Conservation (phyloP, 2,329 filamentous ascomycete species). For the Xenoacremonium recifei region DNA sequence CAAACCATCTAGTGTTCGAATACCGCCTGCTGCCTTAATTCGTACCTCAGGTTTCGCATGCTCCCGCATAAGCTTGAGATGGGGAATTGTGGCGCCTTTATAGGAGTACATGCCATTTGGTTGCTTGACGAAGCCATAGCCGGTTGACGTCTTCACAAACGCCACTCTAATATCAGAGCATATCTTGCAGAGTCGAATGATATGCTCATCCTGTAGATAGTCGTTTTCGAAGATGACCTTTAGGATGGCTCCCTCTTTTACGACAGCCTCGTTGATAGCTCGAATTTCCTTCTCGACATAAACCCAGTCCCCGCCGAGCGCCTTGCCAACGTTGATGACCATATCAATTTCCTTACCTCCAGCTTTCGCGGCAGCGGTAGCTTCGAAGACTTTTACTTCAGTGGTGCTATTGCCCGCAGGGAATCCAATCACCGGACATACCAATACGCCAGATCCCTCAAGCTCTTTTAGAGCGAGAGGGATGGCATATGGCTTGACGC, state of each 20-base stretch:
- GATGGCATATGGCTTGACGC: slow-evolving; percentile 55
- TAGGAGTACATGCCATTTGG: slow-evolving; percentile 48
- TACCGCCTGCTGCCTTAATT: slow-evolving; percentile 56
- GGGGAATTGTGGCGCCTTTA: slow-evolving; percentile 46
- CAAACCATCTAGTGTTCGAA: slow-evolving; percentile 54
- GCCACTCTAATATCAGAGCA: slow-evolving; percentile 48
- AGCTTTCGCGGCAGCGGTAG: slow-evolving; percentile 41
- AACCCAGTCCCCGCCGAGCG: slow-evolving; percentile 51
- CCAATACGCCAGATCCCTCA: slow-evolving; percentile 43
- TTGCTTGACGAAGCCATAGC: slow-evolving; percentile 58
- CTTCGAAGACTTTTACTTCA: slow-evolving; percentile 51
- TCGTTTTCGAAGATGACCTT: slow-evolving; percentile 64
- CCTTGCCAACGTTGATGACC: slow-evolving; percentile 59
- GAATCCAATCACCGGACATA: slow-evolving; percentile 59
- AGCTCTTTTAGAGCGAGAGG: slow-evolving; percentile 45
- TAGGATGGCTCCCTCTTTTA: slow-evolving; percentile 39
- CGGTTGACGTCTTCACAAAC: slow-evolving; percentile 59
- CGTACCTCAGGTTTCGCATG: slow-evolving; percentile 41
- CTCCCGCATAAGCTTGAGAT: slow-evolving; percentile 53
- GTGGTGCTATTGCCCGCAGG: slow-evolving; percentile 57
- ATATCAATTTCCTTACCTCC: slow-evolving; percentile 58
- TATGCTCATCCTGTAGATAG: slow-evolving; percentile 48
- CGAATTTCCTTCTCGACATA: slow-evolving; percentile 53
- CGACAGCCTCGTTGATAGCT: slow-evolving; percentile 46
- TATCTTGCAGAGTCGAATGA: slow-evolving; percentile 51